Conservation (phyloP, 2,329 filamentous ascomycete genomes). For the Fusarium citri region DNA sequence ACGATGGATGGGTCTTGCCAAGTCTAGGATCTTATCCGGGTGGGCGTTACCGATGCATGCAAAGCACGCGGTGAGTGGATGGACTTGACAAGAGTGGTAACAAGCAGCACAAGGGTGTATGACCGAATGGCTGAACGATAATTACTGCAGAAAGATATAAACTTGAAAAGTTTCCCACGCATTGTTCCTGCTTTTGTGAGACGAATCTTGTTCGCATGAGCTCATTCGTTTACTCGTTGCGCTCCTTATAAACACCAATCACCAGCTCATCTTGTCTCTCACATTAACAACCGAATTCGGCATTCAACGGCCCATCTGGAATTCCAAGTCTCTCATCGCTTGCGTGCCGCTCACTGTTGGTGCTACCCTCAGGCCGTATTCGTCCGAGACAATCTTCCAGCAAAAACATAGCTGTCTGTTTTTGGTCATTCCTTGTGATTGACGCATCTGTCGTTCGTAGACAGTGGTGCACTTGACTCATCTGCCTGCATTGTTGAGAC, state of each 20-base stretch:
- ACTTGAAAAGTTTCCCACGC: conserved; percentile 34
- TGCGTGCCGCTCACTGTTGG: conserved; percentile 7
- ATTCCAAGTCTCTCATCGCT: neutral
- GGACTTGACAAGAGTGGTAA: conserved; percentile 25
- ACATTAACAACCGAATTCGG: neutral
- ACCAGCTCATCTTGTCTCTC: neutral
- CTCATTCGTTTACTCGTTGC: neutral
- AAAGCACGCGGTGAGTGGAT: conserved; percentile 33
- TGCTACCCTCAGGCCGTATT: conserved; percentile 5
- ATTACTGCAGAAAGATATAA: conserved; percentile 25
- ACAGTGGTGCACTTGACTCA: conserved; percentile 25
- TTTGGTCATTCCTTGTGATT: neutral
- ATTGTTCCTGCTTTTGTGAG: neutral
- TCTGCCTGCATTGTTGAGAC: conserved; percentile 1
- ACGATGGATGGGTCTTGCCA: conserved; percentile 27
- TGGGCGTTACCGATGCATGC: conserved; percentile 32
- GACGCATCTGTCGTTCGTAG: conserved; percentile 1
- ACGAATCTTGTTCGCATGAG: neutral
- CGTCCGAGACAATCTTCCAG: conserved; percentile 2
- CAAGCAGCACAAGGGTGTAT: conserved; percentile 23
- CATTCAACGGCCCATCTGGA: conserved; percentile 2
- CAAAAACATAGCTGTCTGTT: neutral
- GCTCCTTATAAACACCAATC: neutral
- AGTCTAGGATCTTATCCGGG: conserved; percentile 28
- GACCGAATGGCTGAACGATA: conserved; percentile 25